A percentile compares a stretch with the other conserved stretches of the same genome.
Conservation (phyloP, 2,329 filamentous ascomycete species). For the Colletotrichum cordylinicola region DNA sequence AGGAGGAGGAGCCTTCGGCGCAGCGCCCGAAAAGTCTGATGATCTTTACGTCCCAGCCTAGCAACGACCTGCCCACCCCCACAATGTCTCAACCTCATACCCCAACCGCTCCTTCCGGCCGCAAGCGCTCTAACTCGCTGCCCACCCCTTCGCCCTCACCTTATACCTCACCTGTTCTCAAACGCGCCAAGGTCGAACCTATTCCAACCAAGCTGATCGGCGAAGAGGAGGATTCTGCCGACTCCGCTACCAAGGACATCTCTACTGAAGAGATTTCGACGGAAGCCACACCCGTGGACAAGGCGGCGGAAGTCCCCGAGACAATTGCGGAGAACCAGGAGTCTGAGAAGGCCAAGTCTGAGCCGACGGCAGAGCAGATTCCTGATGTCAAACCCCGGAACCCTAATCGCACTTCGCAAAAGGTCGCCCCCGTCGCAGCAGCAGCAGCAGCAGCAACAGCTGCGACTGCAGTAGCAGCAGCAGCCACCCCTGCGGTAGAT, state of each 20-base stretch:
- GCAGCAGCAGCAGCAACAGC: not conserved
- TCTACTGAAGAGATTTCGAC: conserved; percentile 9
- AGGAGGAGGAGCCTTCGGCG: conserved; percentile 32
- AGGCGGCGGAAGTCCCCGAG: not conserved
- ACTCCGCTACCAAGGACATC: conserved; percentile 8
- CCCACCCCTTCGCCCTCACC: conserved; percentile 42
- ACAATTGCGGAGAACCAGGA: not conserved
- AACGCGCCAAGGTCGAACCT: conserved; percentile 13
- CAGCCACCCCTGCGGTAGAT: not conserved
- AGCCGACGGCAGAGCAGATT: not conserved
- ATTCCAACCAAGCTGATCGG: not conserved
- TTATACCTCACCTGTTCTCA: conserved; percentile 23
- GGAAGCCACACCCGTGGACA: not conserved
- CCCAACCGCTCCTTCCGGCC: conserved; percentile 35
- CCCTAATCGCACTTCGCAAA: conserved; percentile 15
- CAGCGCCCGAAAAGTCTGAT: conserved; percentile 55
- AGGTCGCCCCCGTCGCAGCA: not conserved
- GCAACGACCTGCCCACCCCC: conserved; percentile 36
- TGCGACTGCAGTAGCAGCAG: not conserved
- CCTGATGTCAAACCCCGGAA: conserved; percentile 17
- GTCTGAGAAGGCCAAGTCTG: not conserved
- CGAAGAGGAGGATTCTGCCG: not conserved
- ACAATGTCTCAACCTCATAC: conserved; percentile 39
- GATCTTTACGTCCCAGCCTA: conserved; percentile 32
- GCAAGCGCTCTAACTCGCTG: conserved; percentile 55